phyloP scores from a whole-genome alignment of 2,329 filamentous ascomycete species.

The Sphaerulina vaccinii region DNA sequence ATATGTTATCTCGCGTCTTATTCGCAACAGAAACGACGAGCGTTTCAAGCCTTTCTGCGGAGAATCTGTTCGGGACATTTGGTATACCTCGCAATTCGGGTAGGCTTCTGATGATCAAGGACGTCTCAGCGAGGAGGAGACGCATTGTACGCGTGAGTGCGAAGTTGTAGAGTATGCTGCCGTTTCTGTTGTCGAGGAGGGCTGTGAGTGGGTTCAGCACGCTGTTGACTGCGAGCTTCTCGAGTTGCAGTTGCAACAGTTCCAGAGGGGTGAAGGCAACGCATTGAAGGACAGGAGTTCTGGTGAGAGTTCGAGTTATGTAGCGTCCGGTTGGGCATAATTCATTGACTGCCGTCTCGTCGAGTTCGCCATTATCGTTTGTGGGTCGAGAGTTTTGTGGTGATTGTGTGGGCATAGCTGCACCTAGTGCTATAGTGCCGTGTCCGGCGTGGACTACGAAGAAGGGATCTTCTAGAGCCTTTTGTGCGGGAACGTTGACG shows the following conservation, averaged over 20 bases:
- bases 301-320: slow-evolving; percentile 63
- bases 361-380: slow-evolving; percentile 16
- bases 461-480: slow-evolving; percentile 45
- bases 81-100: slow-evolving; percentile 69
- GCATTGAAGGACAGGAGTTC: slow-evolving; percentile 62
- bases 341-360: slow-evolving; percentile 18
- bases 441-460: slow-evolving; percentile 57
- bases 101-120: slow-evolving; percentile 66
- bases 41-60: slow-evolving; percentile 60
- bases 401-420: slow-evolving; percentile 43
- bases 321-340: slow-evolving; percentile 52
- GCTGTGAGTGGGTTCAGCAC: slow-evolving; percentile 80
- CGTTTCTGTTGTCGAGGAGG: slow-evolving; percentile 73
- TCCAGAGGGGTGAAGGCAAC: slow-evolving; percentile 57
- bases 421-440: slow-evolving; percentile 58
- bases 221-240: slow-evolving; percentile 71
- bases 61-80: slow-evolving; percentile 59
- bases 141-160: slow-evolving; percentile 66
- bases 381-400: not conserved
- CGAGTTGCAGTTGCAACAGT: slow-evolving; percentile 72
- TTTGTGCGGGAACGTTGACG: slow-evolving; percentile 44
- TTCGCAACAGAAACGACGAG: slow-evolving; percentile 56
- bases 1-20: slow-evolving; percentile 57
- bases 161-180: slow-evolving; percentile 66
- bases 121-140: slow-evolving; percentile 71